Evolutionary conservation across 108 stramenopile species (phyloP), one percentile per base, ranked within the genome.

Genomic region (Epithemia pelagica): DNA sequence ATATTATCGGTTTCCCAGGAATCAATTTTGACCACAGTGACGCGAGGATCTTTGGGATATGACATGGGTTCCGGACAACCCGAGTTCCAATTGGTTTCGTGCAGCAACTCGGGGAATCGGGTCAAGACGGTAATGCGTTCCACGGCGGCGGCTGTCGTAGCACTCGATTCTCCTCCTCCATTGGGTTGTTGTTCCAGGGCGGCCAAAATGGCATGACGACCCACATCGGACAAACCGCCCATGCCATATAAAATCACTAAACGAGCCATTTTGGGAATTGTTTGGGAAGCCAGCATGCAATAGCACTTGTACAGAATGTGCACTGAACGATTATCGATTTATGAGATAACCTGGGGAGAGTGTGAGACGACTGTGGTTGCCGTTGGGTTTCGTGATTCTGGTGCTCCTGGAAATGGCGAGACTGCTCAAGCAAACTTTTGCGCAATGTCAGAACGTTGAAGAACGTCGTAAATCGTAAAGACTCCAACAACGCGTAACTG

Each of bases 41-140:
- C 24, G n/a, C 33, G 32, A 32, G 28, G 29, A 19, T 32, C 62
- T 2, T 1, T 8, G 1, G 62, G 31, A 33, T 24, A 63, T 3
- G 62, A 63, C 32, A 84, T 81, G 2, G 70, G 73, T 2, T 66
- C 65, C 31, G 54, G 46, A 67, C 86, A 90, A 33, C 68, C 74
- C 66, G 85, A 90, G 32, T 87, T 77, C 89, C 89, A 90, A 37
- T 80, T 78, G 53, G 59, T 54, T 22, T 85, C 81, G 32, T 85
- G 64, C 31, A 90, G 59, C 21, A 71, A 63, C n/a, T 81, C 68
- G 28, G 82, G 75, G 62, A 83, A 60, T 57, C 73, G 68, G 24
- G 86, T 79, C 30, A 86, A 75, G 0, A 90, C 84, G 0, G 61
- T 68, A 61, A 90, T 80, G 5, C 73, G 26, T 23, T 62, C 58